Conservation (phyloP, 805 yeast species). For the Sugiyamaella mastotermitis region DNA sequence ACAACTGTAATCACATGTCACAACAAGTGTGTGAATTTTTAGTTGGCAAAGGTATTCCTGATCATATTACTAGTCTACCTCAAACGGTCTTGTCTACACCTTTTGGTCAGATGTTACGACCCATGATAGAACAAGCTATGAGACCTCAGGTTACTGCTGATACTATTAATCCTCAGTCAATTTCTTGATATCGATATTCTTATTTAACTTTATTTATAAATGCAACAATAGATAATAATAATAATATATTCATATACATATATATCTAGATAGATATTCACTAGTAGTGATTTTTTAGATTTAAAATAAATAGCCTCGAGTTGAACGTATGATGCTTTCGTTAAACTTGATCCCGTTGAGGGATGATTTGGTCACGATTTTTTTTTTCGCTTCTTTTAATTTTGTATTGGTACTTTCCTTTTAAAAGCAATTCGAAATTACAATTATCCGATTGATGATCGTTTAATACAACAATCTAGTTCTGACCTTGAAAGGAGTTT, state of each 20-base stretch:
- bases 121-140: conserved; percentile 28
- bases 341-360: too few species aligned
- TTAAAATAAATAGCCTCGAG: too few species aligned
- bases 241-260: not conserved
- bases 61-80: conserved; percentile 47
- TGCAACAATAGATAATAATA: not conserved
- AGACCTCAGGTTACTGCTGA: conserved; percentile 16
- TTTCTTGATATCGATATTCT: not conserved
- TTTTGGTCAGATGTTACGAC: conserved; percentile 43
- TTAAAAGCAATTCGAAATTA: too few species aligned
- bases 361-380: too few species aligned
- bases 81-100: conserved; percentile 45
- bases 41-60: conserved; percentile 51
- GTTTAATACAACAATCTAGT: conserved; percentile 79
- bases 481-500: conserved; percentile 83
- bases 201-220: not conserved
- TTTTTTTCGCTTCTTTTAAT: too few species aligned
- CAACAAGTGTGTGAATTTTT: conserved; percentile 52
- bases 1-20: conserved; percentile 66
- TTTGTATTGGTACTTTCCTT: too few species aligned
- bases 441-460: too few species aligned
- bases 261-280: too few species aligned
- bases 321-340: too few species aligned
- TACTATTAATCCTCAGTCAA: conserved; percentile 10
- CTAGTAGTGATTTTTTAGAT: too few species aligned